These are phyloP conservation scores for Powellomyces hirtus DNA, from an alignment of 192 early-diverging fungal genomes.

Conservation along the genomic window DNA sequence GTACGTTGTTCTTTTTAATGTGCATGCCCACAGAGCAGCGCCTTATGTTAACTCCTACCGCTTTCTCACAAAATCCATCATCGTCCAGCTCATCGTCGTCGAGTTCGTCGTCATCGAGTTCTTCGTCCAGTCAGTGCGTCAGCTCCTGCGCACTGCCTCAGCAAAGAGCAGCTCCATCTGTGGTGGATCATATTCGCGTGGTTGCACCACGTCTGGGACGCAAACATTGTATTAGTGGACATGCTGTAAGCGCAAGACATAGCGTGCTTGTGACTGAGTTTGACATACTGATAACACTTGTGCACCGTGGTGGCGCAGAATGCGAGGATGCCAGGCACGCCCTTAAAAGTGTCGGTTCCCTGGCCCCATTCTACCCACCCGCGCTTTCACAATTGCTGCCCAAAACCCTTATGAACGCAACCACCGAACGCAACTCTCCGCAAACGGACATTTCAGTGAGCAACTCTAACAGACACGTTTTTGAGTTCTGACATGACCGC, in stretches of 20 bases:
- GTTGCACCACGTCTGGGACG: background rate
- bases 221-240: background rate
- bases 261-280: no score
- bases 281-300: no score
- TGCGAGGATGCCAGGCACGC: no score
- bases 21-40: background rate
- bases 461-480: no score
- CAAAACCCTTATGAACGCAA: no score
- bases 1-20: background rate
- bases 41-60: background rate
- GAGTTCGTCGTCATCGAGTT: background rate
- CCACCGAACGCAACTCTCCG: no score
- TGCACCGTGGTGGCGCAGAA: no score
- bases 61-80: background rate
- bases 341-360: no score
- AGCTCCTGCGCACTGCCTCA: background rate
- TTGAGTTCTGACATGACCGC: no score
- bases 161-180: background rate
- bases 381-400: no score
- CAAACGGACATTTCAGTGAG: no score
- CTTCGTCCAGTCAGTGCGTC: background rate
- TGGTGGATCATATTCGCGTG: background rate
- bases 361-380: no score
- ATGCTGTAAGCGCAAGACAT: slow-evolving; percentile 3
- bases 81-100: background rate